Base-by-base conservation (phyloP, 441 rosid genomes). In the Breynia disticha region DNA sequence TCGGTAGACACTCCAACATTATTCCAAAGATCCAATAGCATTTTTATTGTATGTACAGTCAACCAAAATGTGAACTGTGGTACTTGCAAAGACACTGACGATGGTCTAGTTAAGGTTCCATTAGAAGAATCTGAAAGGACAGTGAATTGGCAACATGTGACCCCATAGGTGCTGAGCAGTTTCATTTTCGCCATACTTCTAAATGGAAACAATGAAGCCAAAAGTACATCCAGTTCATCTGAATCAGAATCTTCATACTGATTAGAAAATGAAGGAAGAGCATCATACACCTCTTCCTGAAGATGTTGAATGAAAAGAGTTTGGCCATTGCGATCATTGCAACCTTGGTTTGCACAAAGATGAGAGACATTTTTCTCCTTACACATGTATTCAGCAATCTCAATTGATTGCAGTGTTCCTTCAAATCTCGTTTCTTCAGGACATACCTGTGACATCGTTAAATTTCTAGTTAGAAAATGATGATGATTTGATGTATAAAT, bases 41-140 rank as follows among this genome's bases (percentile, higher is more conserved):
- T 66, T 46, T 72, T 64, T 55, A 83, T 72, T 50, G 81, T 78
- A 53, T 64, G 60, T 61, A 79, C 77, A 75, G 82, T 75, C 71
- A 83, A 72, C 99, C 99, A 94, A 50, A 80, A 64, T 58, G 70
- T 58, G 46, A 86, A 79, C 43, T 78, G 79, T 9, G 99, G 96
- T 53, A 90, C 67, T 57, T 70, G 72, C 79, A 90, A 58, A 19
- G 91, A 83, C 66, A 90, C 82, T 47, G 72, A 79, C 55, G 67
- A 69, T 52, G 78, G 52, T 54, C 77, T 73, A 11, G 54, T 52
- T 58, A 63, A 66, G 54, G 65, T 73, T 51, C 68, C 78, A 61
- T 70, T 76, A 50, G 77, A 67, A 52, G 69, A 69, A 61, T 72
- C 67, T 60, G 74, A 69, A 59, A 55, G 65, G 39, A 67, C 64